These are phyloP conservation scores for Coemansia sp. DNA, from an alignment of 192 early-diverging fungal species.

Conservation along the genomic window DNA sequence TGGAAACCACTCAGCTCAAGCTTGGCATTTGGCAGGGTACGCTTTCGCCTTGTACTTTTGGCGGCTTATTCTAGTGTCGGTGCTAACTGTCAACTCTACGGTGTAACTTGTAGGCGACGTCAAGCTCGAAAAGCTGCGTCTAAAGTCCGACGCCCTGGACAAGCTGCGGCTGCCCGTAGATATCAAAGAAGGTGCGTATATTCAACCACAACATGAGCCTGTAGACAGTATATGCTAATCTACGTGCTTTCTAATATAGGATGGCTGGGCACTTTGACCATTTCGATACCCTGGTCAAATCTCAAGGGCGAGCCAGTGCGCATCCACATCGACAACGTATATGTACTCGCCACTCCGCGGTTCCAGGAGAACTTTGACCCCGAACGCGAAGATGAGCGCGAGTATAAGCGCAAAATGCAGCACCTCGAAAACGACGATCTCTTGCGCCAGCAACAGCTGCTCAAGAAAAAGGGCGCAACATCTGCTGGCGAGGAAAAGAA, in stretches of 20 bases:
- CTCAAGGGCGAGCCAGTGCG: conserved; percentile 92
- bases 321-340: conserved; percentile 85
- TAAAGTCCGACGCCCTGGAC: conserved; percentile 88
- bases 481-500: conserved; percentile 59
- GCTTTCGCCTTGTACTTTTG: not conserved
- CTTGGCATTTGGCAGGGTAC: conserved; percentile 94
- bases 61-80: too few species aligned
- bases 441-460: conserved; percentile 26
- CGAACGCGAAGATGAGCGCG: conserved; percentile 73
- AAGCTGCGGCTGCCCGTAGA: conserved; percentile 94
- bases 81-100: not conserved
- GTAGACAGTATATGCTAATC: not conserved
- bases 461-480: conserved; percentile 18
- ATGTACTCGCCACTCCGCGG: conserved; percentile 81
- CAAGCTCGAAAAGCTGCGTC: conserved; percentile 84
- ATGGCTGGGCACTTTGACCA: conserved; percentile 86
- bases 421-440: conserved; percentile 65
- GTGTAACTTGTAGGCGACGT: conserved; percentile 74
- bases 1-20: conserved; percentile 91
- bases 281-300: conserved; percentile 97
- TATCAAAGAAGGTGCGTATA: conserved; percentile 64
- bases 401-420: conserved; percentile 77
- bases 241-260: conserved; percentile 50
- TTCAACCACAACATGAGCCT: not conserved
- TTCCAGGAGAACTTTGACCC: conserved; percentile 80